phyloP scores from a whole-genome alignment of 441 rosid genomes.

The Pelargonium australe region DNA sequence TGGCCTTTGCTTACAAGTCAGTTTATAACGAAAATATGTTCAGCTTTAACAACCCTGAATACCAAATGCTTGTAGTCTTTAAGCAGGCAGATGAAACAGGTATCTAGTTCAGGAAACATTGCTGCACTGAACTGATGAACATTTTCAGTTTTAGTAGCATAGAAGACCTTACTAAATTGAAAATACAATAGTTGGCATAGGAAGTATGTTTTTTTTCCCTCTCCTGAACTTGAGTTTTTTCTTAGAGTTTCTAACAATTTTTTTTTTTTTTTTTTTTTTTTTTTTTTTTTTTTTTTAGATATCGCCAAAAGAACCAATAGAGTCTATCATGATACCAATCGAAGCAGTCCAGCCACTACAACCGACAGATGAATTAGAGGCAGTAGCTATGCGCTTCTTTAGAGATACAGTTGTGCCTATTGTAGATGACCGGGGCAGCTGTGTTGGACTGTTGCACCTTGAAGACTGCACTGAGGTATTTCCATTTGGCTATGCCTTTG shows the following conservation, averaged over 20 bases:
- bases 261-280: too few species aligned
- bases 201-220: neutral
- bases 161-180: constrained; percentile 4
- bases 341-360: constrained; percentile 54
- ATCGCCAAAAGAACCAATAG: constrained; percentile 49
- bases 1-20: neutral
- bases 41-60: neutral
- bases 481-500: neutral
- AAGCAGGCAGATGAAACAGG: neutral
- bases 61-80: neutral
- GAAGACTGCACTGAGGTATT: constrained; percentile 62
- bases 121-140: neutral
- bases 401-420: constrained; percentile 54
- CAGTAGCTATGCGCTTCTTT: constrained; percentile 55
- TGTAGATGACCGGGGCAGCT: constrained; percentile 60
- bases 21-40: neutral
- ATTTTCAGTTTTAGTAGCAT: neutral
- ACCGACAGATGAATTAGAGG: constrained; percentile 37
- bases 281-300: too few species aligned
- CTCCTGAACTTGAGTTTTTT: neutral
- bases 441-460: constrained; percentile 62
- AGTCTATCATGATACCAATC: constrained; percentile 48
- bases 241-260: neutral
- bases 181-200: constrained; percentile 7
- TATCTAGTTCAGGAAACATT: neutral